These are phyloP conservation scores for Cercophora newfieldiana DNA, from an alignment of 495 filamentous ascomycete genomes.

Conservation along the genomic window DNA sequence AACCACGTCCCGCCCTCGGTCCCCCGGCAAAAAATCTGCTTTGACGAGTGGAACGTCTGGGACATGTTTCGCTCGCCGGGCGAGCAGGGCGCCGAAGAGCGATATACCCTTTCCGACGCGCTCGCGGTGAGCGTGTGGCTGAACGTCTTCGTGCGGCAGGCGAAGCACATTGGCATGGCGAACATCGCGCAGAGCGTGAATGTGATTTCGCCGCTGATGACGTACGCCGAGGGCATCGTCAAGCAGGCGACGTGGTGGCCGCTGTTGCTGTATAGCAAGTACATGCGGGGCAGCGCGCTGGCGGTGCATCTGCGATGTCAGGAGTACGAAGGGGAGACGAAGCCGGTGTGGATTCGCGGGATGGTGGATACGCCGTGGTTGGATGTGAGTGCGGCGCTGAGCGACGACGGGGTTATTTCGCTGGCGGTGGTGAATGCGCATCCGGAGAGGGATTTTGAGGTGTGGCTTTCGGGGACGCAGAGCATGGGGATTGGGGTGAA, in stretches of 20 bases:
- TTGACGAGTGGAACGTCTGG: conserved; percentile 89
- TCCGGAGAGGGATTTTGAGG: conserved; percentile 57
- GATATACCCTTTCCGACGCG: conserved; percentile 74
- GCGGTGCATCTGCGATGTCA: conserved; percentile 58
- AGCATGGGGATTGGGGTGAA: conserved; percentile 50
- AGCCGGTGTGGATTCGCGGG: conserved; percentile 63
- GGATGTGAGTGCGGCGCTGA: conserved; percentile 66
- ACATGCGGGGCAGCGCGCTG: conserved; percentile 72
- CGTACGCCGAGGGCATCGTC: conserved; percentile 59
- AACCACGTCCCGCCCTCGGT: conserved; percentile 57
- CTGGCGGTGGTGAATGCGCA: conserved; percentile 70
- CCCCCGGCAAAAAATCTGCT: conserved; percentile 68
- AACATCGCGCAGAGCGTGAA: conserved; percentile 80
- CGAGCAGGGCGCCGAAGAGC: conserved; percentile 65
- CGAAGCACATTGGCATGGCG: conserved; percentile 71
- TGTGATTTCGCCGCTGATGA: conserved; percentile 77
- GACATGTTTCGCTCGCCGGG: conserved; percentile 71
- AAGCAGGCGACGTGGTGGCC: conserved; percentile 82
- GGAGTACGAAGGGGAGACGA: conserved; percentile 63
- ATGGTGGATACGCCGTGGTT: conserved; percentile 66
- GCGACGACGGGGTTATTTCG: conserved; percentile 61
- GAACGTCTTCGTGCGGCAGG: conserved; percentile 79
- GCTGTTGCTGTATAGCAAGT: conserved; percentile 66
- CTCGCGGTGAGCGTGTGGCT: conserved; percentile 72
- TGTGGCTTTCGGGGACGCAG: conserved; percentile 54